Base-by-base conservation (phyloP, 2,329 filamentous ascomycete genomes). In the Fusarium austroafricanum region DNA sequence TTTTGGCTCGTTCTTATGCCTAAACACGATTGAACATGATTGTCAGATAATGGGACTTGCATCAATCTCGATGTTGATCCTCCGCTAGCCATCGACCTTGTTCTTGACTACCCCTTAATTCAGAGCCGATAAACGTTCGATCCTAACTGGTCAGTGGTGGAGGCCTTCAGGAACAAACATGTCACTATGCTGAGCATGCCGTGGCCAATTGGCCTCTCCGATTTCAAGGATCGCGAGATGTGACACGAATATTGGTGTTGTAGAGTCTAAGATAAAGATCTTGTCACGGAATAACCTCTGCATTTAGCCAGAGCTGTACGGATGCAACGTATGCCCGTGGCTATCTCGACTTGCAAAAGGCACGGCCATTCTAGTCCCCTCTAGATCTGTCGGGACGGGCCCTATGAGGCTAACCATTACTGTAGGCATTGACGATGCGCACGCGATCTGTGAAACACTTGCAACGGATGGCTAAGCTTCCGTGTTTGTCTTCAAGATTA, bases 21-120 rank as follows among this genome's bases (percentile, higher is more conserved):
- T 31, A 51, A 47, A 9, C 26, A 29, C 37, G 52, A 26, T 47
- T 23, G 47, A 51, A 10, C 26, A 29, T 31, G 49, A 29, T 47
- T 31, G n/a, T 21, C 8, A 26, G 35, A 26, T 29, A 38, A 67
- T 67, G 43, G 42, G 40, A 38, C 50, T 49, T 47, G 40, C 33
- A 33, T 63, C 26, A 55, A 59, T 67, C 20, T 33, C 59, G 49
- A 49, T 69, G 56, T 47, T 28, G 66, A 68, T 67, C 56, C 45
- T 40, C 52, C 44, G 44, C 63, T 55, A 17, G 26, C 21, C 11
- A 37, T 62, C 33, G 10, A 54, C 23, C 51, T 44, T 31, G 33
- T n/a, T 17, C 11, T 44, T 62, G 39, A 40, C 40, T 53, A 43
- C 21, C 43, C 39, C 43, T 42, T 50, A 37, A 23, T 29, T 42